phyloP scores from a whole-genome alignment of 257 asterid species.

The Oldenlandia corymbosa region DNA sequence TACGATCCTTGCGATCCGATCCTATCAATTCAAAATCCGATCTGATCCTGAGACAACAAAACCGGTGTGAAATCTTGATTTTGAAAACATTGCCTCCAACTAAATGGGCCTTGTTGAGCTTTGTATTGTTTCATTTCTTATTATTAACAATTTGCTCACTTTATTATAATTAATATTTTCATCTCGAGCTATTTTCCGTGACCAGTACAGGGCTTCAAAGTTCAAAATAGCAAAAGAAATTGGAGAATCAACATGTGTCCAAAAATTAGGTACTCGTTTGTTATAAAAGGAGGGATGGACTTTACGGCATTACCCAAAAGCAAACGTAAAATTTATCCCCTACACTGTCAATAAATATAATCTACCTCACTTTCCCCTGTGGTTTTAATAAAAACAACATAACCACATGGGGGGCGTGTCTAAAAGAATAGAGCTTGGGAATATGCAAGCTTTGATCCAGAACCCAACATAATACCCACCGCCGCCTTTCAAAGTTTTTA shows the following conservation, averaged over 20 bases:
- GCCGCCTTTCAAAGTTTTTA: constrained; percentile 26
- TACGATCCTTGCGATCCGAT: no score
- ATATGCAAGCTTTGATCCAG: constrained; percentile 23
- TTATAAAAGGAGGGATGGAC: background rate
- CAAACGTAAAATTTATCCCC: constrained; percentile 1
- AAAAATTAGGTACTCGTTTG: background rate
- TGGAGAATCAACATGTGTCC: background rate
- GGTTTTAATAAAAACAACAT: constrained; percentile 32
- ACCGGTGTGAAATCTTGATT: no score
- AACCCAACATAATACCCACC: constrained; percentile 23
- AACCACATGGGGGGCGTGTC: constrained; percentile 30
- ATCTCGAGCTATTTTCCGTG: no score
- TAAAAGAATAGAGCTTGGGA: constrained; percentile 20
- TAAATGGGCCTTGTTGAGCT: no score
- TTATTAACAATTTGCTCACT: no score
- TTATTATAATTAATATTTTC: no score
- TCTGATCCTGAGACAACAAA: no score
- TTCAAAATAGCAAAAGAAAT: background rate
- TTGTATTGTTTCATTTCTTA: no score
- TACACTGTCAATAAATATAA: constrained; percentile 14
- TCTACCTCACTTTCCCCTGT: constrained; percentile 25
- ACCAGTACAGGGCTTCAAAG: no score
- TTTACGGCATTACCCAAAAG: constrained; percentile 8
- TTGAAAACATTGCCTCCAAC: no score
- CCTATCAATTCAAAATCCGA: no score